phyloP scores from a whole-genome alignment of 2,329 filamentous ascomycete genomes.

The Aquanectria penicillioides region DNA sequence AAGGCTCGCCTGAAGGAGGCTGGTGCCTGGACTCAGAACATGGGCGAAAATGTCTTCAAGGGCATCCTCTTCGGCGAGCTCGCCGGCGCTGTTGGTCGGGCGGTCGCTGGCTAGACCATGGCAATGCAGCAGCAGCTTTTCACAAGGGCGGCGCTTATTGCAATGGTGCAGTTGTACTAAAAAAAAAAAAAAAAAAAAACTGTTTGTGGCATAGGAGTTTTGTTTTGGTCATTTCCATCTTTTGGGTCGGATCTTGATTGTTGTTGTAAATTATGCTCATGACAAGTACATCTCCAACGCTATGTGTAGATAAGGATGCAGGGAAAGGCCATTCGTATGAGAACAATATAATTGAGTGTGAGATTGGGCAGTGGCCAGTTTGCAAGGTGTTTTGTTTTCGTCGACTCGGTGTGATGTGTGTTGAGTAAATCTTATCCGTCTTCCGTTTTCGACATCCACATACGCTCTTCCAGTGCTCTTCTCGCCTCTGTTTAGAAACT shows the following conservation, averaged over 20 bases:
- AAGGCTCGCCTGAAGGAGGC: constrained; percentile 73
- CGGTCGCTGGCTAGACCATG: constrained; percentile 54
- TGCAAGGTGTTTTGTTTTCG: too few relatives aligned
- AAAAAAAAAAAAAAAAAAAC: too few relatives aligned
- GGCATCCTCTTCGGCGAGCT: constrained; percentile 82
- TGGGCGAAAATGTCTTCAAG: constrained; percentile 80
- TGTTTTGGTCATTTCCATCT: neutral
- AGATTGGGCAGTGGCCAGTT: too few relatives aligned
- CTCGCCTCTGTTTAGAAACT: too few relatives aligned
- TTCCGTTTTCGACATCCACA: too few relatives aligned
- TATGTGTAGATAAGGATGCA: too few relatives aligned
- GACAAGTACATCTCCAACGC: constrained; percentile 7
- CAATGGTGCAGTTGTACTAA: constrained; percentile 11
- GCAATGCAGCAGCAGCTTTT: neutral
- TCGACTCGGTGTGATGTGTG: too few relatives aligned
- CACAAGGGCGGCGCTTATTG: neutral
- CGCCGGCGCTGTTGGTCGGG: constrained; percentile 68
- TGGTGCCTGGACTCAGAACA: constrained; percentile 81
- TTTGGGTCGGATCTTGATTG: neutral
- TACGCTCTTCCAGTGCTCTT: too few relatives aligned
- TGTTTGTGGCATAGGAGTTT: constrained; percentile 11
- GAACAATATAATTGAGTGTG: too few relatives aligned
- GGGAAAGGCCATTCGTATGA: too few relatives aligned
- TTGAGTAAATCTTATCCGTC: too few relatives aligned
- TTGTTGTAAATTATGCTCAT: constrained; percentile 10